These are phyloP conservation scores for Sophora flavescens DNA, from an alignment of 306 rosid species.

Conservation along the genomic window DNA sequence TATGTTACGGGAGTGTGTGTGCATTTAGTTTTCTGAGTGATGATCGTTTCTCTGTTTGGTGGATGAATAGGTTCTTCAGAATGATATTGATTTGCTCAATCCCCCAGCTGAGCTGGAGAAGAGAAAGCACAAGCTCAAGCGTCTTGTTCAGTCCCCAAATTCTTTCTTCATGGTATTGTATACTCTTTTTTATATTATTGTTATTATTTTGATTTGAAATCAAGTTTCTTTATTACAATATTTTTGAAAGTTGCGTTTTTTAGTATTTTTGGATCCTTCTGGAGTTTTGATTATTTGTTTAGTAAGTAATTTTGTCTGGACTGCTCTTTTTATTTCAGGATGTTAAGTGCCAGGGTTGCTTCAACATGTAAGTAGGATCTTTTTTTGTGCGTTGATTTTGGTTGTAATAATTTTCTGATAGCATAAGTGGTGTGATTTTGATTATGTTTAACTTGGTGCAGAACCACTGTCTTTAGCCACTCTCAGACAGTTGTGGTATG, in stretches of 20 bases:
- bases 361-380: conserved; percentile 58
- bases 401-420: neutral
- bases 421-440: neutral
- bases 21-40: neutral
- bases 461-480: conserved; percentile 67
- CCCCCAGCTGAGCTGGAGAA: conserved; percentile 64
- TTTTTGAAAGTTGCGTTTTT: neutral
- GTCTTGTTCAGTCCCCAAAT: conserved; percentile 64
- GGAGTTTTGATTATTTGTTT: neutral
- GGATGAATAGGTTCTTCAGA: conserved; percentile 58
- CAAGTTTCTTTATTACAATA: neutral
- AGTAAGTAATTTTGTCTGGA: neutral
- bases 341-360: conserved; percentile 68
- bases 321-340: conserved; percentile 44
- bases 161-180: conserved; percentile 62
- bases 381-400: neutral
- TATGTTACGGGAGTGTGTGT: neutral
- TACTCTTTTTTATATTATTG: neutral
- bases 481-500: conserved; percentile 65
- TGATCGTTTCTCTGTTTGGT: neutral
- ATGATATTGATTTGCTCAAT: conserved; percentile 62
- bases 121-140: conserved; percentile 64
- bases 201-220: neutral
- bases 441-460: conserved; percentile 37
- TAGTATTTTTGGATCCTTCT: neutral